These are phyloP conservation scores for Colletotrichum orchidophilum DNA, from an alignment of 2,329 filamentous ascomycete genomes.

Conservation along the genomic window DNA sequence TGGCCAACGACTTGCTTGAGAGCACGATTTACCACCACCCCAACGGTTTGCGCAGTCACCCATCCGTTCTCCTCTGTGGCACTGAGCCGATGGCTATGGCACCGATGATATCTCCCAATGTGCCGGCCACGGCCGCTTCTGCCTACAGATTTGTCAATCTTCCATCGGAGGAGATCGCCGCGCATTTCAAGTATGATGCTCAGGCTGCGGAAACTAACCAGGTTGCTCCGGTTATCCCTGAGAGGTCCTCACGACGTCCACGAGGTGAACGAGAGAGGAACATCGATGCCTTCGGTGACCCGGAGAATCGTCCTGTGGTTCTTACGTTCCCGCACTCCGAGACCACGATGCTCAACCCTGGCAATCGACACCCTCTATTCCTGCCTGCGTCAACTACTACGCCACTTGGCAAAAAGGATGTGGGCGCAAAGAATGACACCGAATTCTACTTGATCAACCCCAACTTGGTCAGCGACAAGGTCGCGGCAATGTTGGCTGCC, in stretches of 20 bases:
- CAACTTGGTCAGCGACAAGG: constrained; percentile 45
- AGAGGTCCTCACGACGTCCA: constrained; percentile 30
- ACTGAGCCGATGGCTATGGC: neutral
- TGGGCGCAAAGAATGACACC: no score
- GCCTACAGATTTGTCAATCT: neutral
- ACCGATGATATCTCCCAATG: neutral
- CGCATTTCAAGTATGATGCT: neutral
- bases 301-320: neutral
- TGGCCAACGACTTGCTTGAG: constrained; percentile 28
- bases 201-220: neutral
- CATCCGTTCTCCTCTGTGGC: constrained; percentile 14
- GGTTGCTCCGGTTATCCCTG: constrained; percentile 21
- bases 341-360: constrained; percentile 18
- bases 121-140: neutral
- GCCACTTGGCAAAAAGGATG: constrained; percentile 1
- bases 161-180: neutral
- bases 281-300: neutral
- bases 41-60: constrained; percentile 30
- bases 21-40: constrained; percentile 23
- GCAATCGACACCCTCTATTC: neutral
- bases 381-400: constrained; percentile 24
- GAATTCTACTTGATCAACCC: constrained; percentile 10
- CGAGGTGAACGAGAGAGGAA: neutral
- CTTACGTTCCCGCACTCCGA: constrained; percentile 17
- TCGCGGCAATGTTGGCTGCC: constrained; percentile 48